Base-by-base conservation (phyloP, 2,329 filamentous ascomycete species). In the Aspergillus puulaauensis region DNA sequence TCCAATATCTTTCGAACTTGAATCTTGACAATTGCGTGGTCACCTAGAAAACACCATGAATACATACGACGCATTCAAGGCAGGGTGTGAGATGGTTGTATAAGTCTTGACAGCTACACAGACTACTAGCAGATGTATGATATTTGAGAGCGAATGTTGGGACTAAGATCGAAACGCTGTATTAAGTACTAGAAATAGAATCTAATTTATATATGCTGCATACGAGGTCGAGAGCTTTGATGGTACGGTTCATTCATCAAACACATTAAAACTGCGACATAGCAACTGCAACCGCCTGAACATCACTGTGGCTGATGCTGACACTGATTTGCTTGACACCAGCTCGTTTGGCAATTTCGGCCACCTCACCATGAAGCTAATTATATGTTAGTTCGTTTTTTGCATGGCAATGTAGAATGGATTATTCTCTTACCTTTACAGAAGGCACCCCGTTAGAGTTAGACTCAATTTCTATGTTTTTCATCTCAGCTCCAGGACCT, bases 261-360 rank as follows among this genome's bases (percentile, higher is more conserved):
- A 52, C 40, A 49, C 44, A 65, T 63, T 63, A 92, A 70, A 95
- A 90, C 56, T 86, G 88, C 55, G 92, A 89, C 60, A 96, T 89
- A 2, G 96, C 95, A 69, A 99, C 90, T 46, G 95, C 93, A 70
- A 98, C 93, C 60, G 95, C 93, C 78, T 99, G 95, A 58, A 83
- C 88, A 67, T 98, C 93, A 40, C 90, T 95, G 78, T 99, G 96
- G 68, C 93, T 97, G 72, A 99, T 97, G 71, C 92, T 96, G 66
- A 99, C 90, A 64, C 84, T 93, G 64, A 98, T 88, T 55, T 87
- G 86, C 82, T 93, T 96, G 44, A 98, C 87, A 61, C 93, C 91
- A 24, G 89, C 91, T 74, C 90, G 83, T 74, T 89, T 87, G n/a
- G 95, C 95, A 54, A 91, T 91, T 52, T 85, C 78, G 61, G 91